Evolutionary conservation across 2,329 filamentous ascomycete genomes (phyloP).

Genomic region (Neobulgaria alba): DNA sequence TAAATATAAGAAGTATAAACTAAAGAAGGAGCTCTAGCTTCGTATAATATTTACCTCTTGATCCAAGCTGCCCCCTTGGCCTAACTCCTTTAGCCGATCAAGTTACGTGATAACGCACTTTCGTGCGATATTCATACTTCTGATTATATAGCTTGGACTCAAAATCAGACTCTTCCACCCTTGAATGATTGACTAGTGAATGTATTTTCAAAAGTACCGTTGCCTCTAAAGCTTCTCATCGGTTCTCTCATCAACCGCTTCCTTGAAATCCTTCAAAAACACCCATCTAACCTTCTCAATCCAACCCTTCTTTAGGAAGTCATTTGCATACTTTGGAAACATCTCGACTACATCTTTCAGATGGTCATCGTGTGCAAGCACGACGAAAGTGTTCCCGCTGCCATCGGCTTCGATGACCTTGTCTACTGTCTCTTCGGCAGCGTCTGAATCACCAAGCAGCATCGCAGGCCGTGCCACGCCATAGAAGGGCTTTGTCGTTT

Average conservation of each 20-base stretch:
- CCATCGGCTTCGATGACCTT: conserved; percentile 40
- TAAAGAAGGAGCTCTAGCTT: too few species aligned
- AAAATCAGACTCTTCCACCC: too few species aligned
- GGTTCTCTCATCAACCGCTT: conserved; percentile 29
- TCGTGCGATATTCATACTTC: too few species aligned
- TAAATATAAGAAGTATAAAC: too few species aligned
- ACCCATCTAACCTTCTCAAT: conserved; percentile 37
- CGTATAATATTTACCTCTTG: too few species aligned
- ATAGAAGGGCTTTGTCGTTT: conserved; percentile 28
- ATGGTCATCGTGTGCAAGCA: conserved; percentile 39
- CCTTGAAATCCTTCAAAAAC: conserved; percentile 42
- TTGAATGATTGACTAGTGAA: too few species aligned
- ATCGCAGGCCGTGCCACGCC: conserved; percentile 14
- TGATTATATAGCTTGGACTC: too few species aligned
- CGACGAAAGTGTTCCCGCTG: conserved; percentile 35
- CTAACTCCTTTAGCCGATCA: too few species aligned
- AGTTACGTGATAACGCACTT: too few species aligned
- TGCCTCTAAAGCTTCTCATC: too few species aligned
- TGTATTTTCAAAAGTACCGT: too few species aligned
- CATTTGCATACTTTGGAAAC: conserved; percentile 41
- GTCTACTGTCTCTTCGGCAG: conserved; percentile 33
- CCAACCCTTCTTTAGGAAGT: conserved; percentile 38
- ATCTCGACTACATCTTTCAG: conserved; percentile 37
- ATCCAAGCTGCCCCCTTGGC: too few species aligned
- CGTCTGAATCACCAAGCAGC: conserved; percentile 23